A percentile compares a stretch with the other conserved stretches of the same genome.
Evolutionary conservation across 345 rosid genomes (phyloP).

Genomic region (Salix arbutifolia): DNA sequence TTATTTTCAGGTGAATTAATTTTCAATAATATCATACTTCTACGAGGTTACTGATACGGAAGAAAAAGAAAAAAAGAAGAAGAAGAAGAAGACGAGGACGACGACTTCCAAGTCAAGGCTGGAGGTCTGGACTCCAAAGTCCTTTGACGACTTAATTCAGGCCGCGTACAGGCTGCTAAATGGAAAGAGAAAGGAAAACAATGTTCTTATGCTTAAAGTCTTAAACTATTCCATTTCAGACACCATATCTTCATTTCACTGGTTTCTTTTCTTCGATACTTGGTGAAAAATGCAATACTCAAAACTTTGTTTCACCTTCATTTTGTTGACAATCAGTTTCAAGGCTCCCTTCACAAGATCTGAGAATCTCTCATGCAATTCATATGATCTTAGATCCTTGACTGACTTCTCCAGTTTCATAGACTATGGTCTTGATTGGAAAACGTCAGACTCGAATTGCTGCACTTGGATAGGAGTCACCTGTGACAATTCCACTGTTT

Average conservation of each 20-base stretch:
- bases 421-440: conserved; percentile 16
- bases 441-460: conserved; percentile 8
- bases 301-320: neutral
- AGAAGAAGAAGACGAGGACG: no score
- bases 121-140: no score
- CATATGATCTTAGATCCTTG: conserved; percentile 11
- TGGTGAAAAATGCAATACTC: neutral
- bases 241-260: neutral
- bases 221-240: neutral
- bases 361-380: conserved; percentile 13
- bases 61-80: no score
- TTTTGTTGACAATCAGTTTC: conserved; percentile 2
- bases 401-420: conserved; percentile 13
- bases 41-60: no score
- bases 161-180: no score
- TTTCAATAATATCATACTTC: no score
- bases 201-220: neutral
- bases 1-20: no score
- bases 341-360: neutral
- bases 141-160: no score
- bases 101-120: no score
- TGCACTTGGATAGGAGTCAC: conserved; percentile 30
- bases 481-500: conserved; percentile 15
- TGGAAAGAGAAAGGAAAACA: no score
- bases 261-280: neutral